Conservation (phyloP, 2,329 filamentous ascomycete species). For the Trichophyton schoenleinii region DNA sequence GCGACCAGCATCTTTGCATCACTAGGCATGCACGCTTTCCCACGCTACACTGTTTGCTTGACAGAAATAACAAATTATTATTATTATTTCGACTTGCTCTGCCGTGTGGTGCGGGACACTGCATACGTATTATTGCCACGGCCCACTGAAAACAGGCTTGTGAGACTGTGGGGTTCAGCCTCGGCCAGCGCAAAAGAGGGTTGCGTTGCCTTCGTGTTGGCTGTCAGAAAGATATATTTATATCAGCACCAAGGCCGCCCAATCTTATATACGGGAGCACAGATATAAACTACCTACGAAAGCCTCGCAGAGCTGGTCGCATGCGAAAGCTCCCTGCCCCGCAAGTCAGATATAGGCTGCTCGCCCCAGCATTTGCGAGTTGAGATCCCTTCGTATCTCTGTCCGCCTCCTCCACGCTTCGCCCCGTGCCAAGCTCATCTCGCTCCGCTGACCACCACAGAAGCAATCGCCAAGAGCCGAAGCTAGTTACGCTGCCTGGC, state of each 20-base stretch:
- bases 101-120: background rate
- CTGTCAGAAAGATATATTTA: background rate
- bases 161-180: conserved; percentile 1
- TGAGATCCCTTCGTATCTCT: background rate
- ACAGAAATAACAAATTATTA: background rate
- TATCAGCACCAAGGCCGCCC: too few species aligned
- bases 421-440: background rate
- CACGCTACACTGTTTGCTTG: background rate
- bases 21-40: background rate
- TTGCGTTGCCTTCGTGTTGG: background rate
- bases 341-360: background rate
- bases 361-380: background rate
- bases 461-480: background rate
- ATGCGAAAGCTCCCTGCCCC: background rate
- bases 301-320: background rate
- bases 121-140: background rate
- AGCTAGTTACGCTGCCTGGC: background rate
- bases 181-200: background rate
- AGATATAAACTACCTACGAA: background rate
- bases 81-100: too few species aligned
- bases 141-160: background rate
- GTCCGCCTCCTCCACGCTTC: background rate
- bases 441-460: background rate
- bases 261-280: background rate
- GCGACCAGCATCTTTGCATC: background rate